A percentile compares a stretch with the other conserved stretches of the same genome.
phyloP scores from a whole-genome alignment of 495 filamentous ascomycete species.

The Bombardia bombarda region DNA sequence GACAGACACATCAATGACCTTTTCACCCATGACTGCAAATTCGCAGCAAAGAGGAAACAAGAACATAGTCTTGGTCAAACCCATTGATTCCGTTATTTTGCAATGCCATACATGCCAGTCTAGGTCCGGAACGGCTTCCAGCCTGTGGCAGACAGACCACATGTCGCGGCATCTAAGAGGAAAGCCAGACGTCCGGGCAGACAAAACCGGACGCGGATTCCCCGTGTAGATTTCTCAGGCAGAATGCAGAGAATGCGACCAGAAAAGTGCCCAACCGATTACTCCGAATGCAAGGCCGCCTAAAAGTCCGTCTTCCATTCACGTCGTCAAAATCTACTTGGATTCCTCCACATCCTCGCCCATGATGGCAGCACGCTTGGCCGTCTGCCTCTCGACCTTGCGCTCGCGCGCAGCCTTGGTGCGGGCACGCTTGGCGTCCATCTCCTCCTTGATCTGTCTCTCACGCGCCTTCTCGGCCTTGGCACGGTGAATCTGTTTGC shows the following conservation, averaged over 20 bases:
- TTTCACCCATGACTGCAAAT: background rate
- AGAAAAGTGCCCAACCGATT: slow-evolving; percentile 47
- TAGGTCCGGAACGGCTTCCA: slow-evolving; percentile 13
- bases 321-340: slow-evolving; percentile 28
- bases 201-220: slow-evolving; percentile 4
- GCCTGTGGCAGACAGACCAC: slow-evolving; percentile 12
- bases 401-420: slow-evolving; percentile 99
- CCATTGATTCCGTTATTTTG: slow-evolving; percentile 48
- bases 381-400: slow-evolving; percentile 75
- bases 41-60: background rate
- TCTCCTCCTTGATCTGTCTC: slow-evolving; percentile 92
- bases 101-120: slow-evolving; percentile 46
- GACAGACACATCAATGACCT: background rate
- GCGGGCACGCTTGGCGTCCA: slow-evolving; percentile 99
- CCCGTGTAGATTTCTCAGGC: slow-evolving; percentile 23
- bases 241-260: slow-evolving; percentile 35
- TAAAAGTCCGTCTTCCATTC: slow-evolving; percentile 29
- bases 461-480: slow-evolving; percentile 98
- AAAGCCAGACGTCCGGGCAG: slow-evolving; percentile 9
- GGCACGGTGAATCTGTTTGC: slow-evolving; percentile 88
- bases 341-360: slow-evolving; percentile 63
- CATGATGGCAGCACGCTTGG: slow-evolving; percentile 79
- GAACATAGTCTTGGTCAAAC: slow-evolving; percentile 29
- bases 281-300: slow-evolving; percentile 50
- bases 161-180: slow-evolving; percentile 15